Conservation (phyloP, 495 filamentous ascomycete genomes). For the Evernia prunastri region DNA sequence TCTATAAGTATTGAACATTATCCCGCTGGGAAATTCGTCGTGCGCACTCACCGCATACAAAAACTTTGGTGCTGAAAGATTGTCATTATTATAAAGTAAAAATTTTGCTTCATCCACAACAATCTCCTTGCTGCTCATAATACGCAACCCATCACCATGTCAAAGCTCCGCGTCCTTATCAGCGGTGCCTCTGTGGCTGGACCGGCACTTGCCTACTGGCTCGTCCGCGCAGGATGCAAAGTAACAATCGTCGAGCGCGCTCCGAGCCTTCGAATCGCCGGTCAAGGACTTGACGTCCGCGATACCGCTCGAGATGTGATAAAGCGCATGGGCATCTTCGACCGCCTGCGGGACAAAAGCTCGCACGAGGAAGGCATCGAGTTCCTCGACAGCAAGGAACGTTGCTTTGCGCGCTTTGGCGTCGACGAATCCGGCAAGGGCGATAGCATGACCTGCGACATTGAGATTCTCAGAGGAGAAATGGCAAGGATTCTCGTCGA, state of each 20-base stretch:
- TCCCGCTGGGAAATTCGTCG: background rate
- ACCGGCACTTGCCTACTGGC: slow-evolving; percentile 37
- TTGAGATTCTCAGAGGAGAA: slow-evolving; percentile 45
- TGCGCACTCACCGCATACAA: background rate
- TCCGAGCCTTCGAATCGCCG: slow-evolving; percentile 31
- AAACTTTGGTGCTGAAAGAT: background rate
- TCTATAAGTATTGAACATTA: background rate
- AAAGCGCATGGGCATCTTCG: slow-evolving; percentile 36
- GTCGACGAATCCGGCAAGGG: slow-evolving; percentile 33
- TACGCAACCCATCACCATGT: slow-evolving; percentile 17
- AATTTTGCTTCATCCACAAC: slow-evolving; percentile 2
- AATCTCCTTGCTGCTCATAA: background rate
- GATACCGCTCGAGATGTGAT: slow-evolving; percentile 36
- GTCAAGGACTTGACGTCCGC: slow-evolving; percentile 38
- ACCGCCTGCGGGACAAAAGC: slow-evolving; percentile 23
- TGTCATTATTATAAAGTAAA: background rate
- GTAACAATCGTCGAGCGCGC: slow-evolving; percentile 39
- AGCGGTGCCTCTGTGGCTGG: slow-evolving; percentile 40
- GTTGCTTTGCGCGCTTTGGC: slow-evolving; percentile 28
- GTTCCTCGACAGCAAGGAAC: slow-evolving; percentile 31
- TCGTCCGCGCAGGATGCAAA: slow-evolving; percentile 30
- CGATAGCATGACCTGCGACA: slow-evolving; percentile 37
- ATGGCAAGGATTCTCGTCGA: slow-evolving; percentile 35
- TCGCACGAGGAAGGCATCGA: slow-evolving; percentile 34
- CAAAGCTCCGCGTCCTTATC: slow-evolving; percentile 41